phyloP scores from a whole-genome alignment of 1,284 basidiomycete genomes.

The Fomitopsis betulina region DNA sequence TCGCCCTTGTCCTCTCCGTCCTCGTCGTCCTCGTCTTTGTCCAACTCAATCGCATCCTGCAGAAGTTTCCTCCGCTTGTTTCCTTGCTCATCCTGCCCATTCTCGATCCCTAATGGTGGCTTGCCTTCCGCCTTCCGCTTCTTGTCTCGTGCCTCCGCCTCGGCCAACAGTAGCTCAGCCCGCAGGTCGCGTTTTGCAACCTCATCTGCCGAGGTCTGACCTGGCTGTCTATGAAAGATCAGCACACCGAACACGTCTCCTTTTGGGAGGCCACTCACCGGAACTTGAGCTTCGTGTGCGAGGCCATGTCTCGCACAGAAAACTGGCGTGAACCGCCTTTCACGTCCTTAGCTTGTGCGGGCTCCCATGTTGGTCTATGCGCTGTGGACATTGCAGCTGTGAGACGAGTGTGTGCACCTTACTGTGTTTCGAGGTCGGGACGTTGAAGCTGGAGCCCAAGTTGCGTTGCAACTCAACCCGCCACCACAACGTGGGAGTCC shows the following conservation, averaged over 20 bases:
- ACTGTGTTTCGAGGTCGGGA: not conserved
- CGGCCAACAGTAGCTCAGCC: constrained; percentile 77
- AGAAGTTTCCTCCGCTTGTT: constrained; percentile 44
- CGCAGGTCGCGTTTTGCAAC: constrained; percentile 78
- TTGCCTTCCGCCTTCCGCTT: constrained; percentile 85
- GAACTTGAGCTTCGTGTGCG: constrained; percentile 96
- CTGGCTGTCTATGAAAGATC: constrained; percentile 59
- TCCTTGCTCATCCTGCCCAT: constrained; percentile 24
- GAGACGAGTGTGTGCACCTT: not conserved
- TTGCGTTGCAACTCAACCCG: not conserved
- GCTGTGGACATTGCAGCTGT: constrained; percentile 68
- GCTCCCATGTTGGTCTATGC: constrained; percentile 88
- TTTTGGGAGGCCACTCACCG: constrained; percentile 34
- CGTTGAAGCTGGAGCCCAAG: no score
- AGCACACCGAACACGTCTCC: not conserved
- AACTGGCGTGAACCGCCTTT: constrained; percentile 87
- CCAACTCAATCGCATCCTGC: constrained; percentile 79
- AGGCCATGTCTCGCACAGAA: constrained; percentile 86
- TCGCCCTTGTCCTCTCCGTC: constrained; percentile 35
- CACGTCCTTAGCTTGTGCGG: constrained; percentile 79
- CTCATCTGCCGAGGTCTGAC: constrained; percentile 75
- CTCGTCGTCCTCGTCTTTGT: constrained; percentile 81
- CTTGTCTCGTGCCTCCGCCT: constrained; percentile 79
- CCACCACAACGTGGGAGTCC: not conserved
- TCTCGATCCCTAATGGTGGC: constrained; percentile 31